Evolutionary conservation across 2,329 filamentous ascomycete genomes (phyloP).

Genomic region (Boeremia exigua): DNA sequence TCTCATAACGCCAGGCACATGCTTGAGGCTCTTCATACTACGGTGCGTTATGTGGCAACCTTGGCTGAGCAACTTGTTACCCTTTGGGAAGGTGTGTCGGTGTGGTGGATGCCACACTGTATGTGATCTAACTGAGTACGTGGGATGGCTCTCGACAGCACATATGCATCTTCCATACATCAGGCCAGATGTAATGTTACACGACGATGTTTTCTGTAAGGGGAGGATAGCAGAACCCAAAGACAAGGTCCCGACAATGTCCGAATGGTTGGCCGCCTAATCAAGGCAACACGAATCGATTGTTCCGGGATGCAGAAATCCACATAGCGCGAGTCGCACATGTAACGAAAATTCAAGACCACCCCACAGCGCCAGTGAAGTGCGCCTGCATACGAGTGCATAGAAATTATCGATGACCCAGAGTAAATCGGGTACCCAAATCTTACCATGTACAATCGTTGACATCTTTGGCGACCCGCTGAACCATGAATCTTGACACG

Average conservation of each 20-base stretch:
- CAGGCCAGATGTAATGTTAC: conserved; percentile 13
- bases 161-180: conserved; percentile 9
- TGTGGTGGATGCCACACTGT: conserved; percentile 1
- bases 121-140: conserved; percentile 1
- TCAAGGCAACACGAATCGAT: conserved; percentile 12
- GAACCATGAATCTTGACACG: conserved; percentile 3
- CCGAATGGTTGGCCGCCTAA: conserved; percentile 17
- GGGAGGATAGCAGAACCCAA: conserved; percentile 3
- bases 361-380: conserved; percentile 13
- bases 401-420: neutral
- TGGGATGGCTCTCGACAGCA: conserved; percentile 1
- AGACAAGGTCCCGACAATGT: conserved; percentile 2
- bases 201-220: conserved; percentile 1
- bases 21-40: conserved; percentile 13
- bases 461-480: conserved; percentile 12
- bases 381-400: neutral
- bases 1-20: neutral
- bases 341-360: conserved; percentile 3
- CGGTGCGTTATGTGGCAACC: neutral
- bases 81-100: conserved; percentile 14
- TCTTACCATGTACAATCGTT: conserved; percentile 2
- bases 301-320: neutral
- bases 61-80: conserved; percentile 2
- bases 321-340: conserved; percentile 12
- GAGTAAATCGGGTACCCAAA: neutral